Evolutionary conservation across 192 early-diverging fungal species (phyloP).

Genomic region (Geranomyces variabilis): DNA sequence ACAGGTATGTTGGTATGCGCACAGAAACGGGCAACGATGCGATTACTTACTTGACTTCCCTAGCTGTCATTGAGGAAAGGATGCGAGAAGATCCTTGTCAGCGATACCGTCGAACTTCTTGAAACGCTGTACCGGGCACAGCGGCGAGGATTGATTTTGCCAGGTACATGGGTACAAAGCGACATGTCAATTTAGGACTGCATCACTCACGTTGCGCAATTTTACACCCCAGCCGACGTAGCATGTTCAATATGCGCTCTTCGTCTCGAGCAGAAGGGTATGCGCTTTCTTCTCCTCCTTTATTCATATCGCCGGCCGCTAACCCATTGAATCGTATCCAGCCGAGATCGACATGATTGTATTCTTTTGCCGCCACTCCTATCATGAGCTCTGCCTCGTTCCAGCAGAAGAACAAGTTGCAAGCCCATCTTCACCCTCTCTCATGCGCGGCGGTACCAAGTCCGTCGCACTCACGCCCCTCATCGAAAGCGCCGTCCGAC

Average conservation of each 20-base stretch:
- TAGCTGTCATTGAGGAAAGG: constrained; percentile 86
- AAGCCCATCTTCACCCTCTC: not conserved
- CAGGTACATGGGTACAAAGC: constrained; percentile 5
- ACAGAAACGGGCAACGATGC: not conserved
- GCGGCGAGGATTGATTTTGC: constrained; percentile 28
- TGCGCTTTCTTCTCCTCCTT: constrained; percentile 15
- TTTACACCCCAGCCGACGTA: constrained; percentile 22
- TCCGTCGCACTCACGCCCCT: not conserved
- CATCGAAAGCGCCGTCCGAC: constrained; percentile 15
- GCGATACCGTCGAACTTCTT: constrained; percentile 81
- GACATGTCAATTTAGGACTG: not conserved
- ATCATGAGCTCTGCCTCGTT: constrained; percentile 80
- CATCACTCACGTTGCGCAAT: not conserved
- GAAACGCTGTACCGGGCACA: constrained; percentile 35
- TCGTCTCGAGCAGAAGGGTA: constrained; percentile 38
- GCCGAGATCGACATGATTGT: constrained; percentile 53
- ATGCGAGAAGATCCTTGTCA: constrained; percentile 86
- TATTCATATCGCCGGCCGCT: not conserved
- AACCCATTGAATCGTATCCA: constrained; percentile 11
- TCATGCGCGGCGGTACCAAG: not conserved
- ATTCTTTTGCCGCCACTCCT: constrained; percentile 92
- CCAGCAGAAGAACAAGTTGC: constrained; percentile 7
- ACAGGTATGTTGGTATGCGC: constrained; percentile 61
- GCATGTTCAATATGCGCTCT: constrained; percentile 36
- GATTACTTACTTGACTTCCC: not conserved